Evolutionary conservation across 331 rosid species (phyloP).

Genomic region (Prunus yedoensis): DNA sequence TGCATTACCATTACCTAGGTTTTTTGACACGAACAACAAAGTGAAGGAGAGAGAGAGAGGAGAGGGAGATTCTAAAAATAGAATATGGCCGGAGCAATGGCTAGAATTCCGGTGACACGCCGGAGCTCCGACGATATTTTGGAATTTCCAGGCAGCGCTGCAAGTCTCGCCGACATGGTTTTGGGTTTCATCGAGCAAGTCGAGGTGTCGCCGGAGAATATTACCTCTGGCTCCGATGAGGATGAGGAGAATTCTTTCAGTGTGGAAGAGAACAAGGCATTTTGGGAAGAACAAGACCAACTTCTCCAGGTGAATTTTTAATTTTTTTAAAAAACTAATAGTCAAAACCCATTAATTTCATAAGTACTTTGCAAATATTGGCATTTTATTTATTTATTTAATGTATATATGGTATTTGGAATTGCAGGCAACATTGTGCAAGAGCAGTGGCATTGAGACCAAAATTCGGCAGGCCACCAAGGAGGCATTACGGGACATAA

Average conservation of each 20-base stretch:
- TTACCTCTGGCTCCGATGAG: slow-evolving; percentile 34
- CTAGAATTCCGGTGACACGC: slow-evolving; percentile 9
- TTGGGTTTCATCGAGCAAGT: slow-evolving; percentile 55
- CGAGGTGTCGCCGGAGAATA: slow-evolving; percentile 28
- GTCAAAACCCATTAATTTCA: neutral
- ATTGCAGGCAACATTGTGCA: slow-evolving; percentile 48
- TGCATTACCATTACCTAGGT: no score
- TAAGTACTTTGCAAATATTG: neutral
- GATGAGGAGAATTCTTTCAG: slow-evolving; percentile 19
- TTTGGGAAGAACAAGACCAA: slow-evolving; percentile 64
- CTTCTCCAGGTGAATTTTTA: slow-evolving; percentile 51
- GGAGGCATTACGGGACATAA: slow-evolving; percentile 40
- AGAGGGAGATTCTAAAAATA: neutral
- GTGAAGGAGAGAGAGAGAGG: neutral
- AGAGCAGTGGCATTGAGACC: slow-evolving; percentile 50
- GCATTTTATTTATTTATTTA: neutral
- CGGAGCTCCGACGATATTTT: slow-evolving; percentile 28
- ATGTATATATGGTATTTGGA: neutral
- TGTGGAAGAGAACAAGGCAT: slow-evolving; percentile 40
- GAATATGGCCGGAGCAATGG: slow-evolving; percentile 11
- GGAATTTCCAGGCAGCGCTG: slow-evolving; percentile 5
- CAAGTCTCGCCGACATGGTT: slow-evolving; percentile 47
- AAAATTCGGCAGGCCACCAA: slow-evolving; percentile 61
- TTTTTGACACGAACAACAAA: neutral
- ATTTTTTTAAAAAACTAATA: no score